phyloP scores from a whole-genome alignment of 441 rosid species.

The California macrophylla region DNA sequence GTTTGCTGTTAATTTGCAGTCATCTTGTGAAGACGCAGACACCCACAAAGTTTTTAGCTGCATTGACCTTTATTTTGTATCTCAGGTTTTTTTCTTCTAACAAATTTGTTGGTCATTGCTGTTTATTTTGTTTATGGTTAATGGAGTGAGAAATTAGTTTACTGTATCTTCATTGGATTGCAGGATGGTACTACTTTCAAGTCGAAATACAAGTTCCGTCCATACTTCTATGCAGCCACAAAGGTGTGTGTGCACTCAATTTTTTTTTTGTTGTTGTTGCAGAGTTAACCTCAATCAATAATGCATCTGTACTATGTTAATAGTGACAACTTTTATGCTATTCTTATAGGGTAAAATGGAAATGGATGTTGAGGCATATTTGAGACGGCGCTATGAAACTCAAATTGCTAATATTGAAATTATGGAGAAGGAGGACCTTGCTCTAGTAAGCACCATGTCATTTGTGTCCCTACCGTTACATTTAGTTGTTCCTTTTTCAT shows the following conservation, averaged over 20 bases:
- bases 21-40: slow-evolving; percentile 75
- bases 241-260: slow-evolving; percentile 34
- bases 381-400: slow-evolving; percentile 73
- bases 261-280: not conserved
- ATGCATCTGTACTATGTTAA: slow-evolving; percentile 2
- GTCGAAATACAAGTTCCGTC: slow-evolving; percentile 82
- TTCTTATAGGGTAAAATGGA: slow-evolving; percentile 55
- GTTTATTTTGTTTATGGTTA: slow-evolving; percentile 7
- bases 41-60: slow-evolving; percentile 60
- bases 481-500: not conserved
- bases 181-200: slow-evolving; percentile 90
- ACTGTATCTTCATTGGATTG: slow-evolving; percentile 9
- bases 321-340: slow-evolving; percentile 3
- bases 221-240: slow-evolving; percentile 79
- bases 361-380: slow-evolving; percentile 78
- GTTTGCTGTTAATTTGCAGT: slow-evolving; percentile 37
- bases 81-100: slow-evolving; percentile 38
- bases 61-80: slow-evolving; percentile 78
- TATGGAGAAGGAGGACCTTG: slow-evolving; percentile 81
- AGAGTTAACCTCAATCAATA: slow-evolving; percentile 3
- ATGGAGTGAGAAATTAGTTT: not conserved
- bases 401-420: slow-evolving; percentile 73
- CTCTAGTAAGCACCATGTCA: slow-evolving; percentile 51
- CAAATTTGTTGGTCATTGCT: slow-evolving; percentile 6
- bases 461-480: not conserved